phyloP scores from a whole-genome alignment of 169 alveolate genomes.

The Eimeria acervulina region DNA sequence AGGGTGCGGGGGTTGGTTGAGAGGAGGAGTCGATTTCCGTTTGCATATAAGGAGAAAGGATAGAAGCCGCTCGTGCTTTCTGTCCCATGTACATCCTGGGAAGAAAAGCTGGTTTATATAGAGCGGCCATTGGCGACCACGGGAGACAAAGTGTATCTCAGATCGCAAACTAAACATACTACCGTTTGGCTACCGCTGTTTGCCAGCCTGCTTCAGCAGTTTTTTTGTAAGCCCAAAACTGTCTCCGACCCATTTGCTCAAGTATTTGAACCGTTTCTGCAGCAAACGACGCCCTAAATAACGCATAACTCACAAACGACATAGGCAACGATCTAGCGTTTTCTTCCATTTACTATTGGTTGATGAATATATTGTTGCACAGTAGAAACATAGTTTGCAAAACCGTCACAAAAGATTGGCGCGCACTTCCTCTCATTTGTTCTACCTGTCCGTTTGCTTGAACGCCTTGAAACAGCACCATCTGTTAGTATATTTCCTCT shows the following conservation, averaged over 20 bases:
- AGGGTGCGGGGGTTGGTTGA: background rate
- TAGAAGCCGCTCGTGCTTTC: background rate
- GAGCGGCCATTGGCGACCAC: background rate
- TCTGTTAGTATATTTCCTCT: too few species aligned
- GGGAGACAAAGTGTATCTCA: conserved; percentile 9
- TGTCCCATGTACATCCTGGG: background rate
- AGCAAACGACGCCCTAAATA: background rate
- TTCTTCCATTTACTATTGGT: too few species aligned
- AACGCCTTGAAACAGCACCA: too few species aligned
- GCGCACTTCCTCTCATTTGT: too few species aligned
- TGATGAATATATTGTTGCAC: too few species aligned
- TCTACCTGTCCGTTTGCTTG: too few species aligned
- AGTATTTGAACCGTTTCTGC: background rate
- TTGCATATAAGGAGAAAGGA: background rate
- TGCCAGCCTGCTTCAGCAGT: background rate
- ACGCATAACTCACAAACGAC: background rate
- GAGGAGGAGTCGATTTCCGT: background rate
- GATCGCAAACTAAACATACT: background rate
- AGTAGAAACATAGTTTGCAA: background rate
- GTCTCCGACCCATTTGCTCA: background rate
- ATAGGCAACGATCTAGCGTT: too few species aligned
- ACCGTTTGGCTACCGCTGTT: background rate
- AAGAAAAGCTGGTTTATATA: background rate
- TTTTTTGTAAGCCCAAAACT: background rate
- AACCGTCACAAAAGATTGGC: background rate